Base-by-base conservation (phyloP, 768 basidiomycete species). In the Tephrocybe sp. region DNA sequence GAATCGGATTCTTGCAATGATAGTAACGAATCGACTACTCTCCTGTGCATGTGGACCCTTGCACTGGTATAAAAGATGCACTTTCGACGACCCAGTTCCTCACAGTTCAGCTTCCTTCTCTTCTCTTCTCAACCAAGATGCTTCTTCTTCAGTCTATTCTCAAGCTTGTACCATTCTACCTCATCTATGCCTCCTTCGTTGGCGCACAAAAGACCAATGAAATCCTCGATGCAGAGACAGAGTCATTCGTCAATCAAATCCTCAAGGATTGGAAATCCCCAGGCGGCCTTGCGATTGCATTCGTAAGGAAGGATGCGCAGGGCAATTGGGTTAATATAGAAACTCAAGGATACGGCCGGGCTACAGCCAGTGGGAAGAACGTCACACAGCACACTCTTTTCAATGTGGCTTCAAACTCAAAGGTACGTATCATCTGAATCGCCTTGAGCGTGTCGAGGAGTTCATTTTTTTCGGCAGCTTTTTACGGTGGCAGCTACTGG, bases 351-450 rank as follows among this genome's bases (percentile, higher is more conserved):
- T 68, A 66, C 35, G 68, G 68, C 3, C 53, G 44, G 9, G 67
- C 68, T 1, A 61, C 60, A 7, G 41, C 52, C 3, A 59, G 59
- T 16, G 63, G 62, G 0, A 59, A 46, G 11, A 45, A 56, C 20
- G 60, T 64, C n/a, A 64, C 60, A 3, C 55, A 59, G 46, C 52
- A 66, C 13, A 67, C 66, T 1, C 45, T 61, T 6, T 66, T 65
- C 35, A 42, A 50, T 32, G 64, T 69, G n/a, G 66, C 57, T 0
- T 69, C 68, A 6, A 66, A 65, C 42, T 67, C 66, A 7, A 67
- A 67, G 60, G 63, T 64, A 38, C 8, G 49, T 11, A 34, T 38
- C 5, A 13, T 16, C 3, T 4, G 10, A 35, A 22, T 34, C 19
- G 26, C 1, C 33, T 43, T 34, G 11, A 30, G 9, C 19, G 14